Evolutionary conservation across 1,284 basidiomycete genomes (phyloP).

Genomic region (Leccinum solheimii): DNA sequence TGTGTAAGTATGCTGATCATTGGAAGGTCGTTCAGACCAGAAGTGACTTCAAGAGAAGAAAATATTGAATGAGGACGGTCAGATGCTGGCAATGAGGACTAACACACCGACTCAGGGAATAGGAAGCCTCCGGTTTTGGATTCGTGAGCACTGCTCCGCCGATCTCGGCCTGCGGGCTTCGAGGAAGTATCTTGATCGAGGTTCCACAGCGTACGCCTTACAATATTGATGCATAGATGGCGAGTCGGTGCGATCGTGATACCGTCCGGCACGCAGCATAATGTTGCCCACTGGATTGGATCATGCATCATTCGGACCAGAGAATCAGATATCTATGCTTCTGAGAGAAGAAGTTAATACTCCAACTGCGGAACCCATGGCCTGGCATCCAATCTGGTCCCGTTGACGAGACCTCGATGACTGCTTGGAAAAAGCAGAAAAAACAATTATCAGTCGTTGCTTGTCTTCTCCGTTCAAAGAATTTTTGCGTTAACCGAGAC

Average conservation of each 20-base stretch:
- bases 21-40: constrained; percentile 12
- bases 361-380: neutral
- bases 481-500: neutral
- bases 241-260: constrained; percentile 33
- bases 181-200: constrained; percentile 46
- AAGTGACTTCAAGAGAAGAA: constrained; percentile 39
- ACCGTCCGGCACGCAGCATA: neutral
- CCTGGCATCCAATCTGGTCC: neutral
- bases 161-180: neutral
- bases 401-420: neutral
- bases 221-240: constrained; percentile 50
- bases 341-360: neutral
- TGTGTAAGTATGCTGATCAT: constrained; percentile 27
- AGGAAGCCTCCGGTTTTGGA: constrained; percentile 56
- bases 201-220: constrained; percentile 44
- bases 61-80: constrained; percentile 55
- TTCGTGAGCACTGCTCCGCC: constrained; percentile 37
- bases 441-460: neutral
- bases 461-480: neutral
- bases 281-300: neutral
- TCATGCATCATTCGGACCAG: constrained; percentile 28
- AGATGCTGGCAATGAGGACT: constrained; percentile 42
- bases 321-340: constrained; percentile 29
- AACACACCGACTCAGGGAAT: constrained; percentile 42
- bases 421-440: neutral